Base-by-base conservation (phyloP, 805 yeast genomes). In the Saturnispora silvae region DNA sequence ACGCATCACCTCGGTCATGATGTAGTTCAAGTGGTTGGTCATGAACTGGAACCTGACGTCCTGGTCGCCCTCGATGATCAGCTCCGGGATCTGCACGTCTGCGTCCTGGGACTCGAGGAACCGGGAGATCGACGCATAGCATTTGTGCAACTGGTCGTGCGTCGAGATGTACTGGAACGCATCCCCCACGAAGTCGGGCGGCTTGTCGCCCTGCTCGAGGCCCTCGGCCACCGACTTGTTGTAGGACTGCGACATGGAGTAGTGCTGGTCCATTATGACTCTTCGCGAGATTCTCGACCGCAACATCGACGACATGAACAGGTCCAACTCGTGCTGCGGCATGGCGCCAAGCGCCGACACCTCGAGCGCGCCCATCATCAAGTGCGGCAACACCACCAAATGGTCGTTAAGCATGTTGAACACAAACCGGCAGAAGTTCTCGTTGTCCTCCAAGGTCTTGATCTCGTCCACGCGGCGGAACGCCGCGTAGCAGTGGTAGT, bases 321-420 rank as follows among this genome's bases (percentile, higher is more conserved):
- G 63, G 51, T 89, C 96, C 45, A 89, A 59, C 32, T 77, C 63
- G 2, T 64, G 58, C 40, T 73, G 77, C 3, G 85, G 78, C 50
- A 81, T 67, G 28, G 63, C 60, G 36, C 65, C 57, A 33, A 79
- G 53, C 26, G 79, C 74, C 11, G 81, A 72, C 44, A 78, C 78
- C 50, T 89, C 96, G 33, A 86, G 62, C 1, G 94, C 85, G 2
- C 97, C 97, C 86, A 86, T 82, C 67, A 89, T 81, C 42, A 87
- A 64, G 54, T 87, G 89, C 1, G 96, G 92, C 42, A 89, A 65
- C 44, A 85, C 82, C 38, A 80, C 63, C 34, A 85, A 68, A 59
- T 89, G 95, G 49, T 77, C 81, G 55, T 80, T 85, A 46, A 89
- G 61, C 44, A 86, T 70, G 23, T 68, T 64, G 20, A 72, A 67